Conservation (phyloP, 768 basidiomycete species). For the Leccinum truebloodii region DNA sequence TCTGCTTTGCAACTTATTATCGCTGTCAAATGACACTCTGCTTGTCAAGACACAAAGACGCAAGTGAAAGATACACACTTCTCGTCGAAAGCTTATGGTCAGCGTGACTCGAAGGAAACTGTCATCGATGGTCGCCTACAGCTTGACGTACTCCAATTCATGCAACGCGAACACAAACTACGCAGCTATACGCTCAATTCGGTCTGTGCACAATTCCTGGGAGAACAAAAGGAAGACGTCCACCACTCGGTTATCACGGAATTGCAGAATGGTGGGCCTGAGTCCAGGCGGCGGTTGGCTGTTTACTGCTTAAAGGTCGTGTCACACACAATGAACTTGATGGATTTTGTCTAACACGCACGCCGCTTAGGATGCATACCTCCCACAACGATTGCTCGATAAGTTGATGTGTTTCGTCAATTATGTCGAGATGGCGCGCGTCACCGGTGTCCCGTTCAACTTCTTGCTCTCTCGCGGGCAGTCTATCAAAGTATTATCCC, state of each 20-base stretch:
- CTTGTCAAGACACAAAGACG: conserved; percentile 61
- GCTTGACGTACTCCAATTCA: conserved; percentile 93
- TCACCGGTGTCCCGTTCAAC: conserved; percentile 99
- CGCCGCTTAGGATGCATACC: conserved; percentile 82
- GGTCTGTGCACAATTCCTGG: conserved; percentile 95
- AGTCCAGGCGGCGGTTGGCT: conserved; percentile 88
- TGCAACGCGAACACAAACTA: conserved; percentile 98
- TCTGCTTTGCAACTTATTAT: not conserved
- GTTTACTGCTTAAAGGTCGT: conserved; percentile 96
- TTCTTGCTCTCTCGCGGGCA: conserved; percentile 92
- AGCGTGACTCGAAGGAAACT: conserved; percentile 95
- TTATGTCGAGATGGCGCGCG: conserved; percentile 98
- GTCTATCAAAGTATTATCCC: conserved; percentile 98
- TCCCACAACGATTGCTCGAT: conserved; percentile 93
- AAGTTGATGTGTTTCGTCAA: conserved; percentile 99
- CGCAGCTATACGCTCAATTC: conserved; percentile 97
- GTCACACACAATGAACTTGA: not conserved
- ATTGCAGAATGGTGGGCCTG: conserved; percentile 93
- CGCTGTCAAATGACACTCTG: conserved; percentile 8
- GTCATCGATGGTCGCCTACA: conserved; percentile 89
- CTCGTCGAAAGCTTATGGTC: conserved; percentile 96
- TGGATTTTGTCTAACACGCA: conserved; percentile 3
- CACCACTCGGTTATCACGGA: conserved; percentile 99
- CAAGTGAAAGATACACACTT: conserved; percentile 94
- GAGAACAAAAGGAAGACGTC: conserved; percentile 99